phyloP scores from a whole-genome alignment of 2,329 filamentous ascomycete genomes.

The Stachybotrys chlorohalonatus region DNA sequence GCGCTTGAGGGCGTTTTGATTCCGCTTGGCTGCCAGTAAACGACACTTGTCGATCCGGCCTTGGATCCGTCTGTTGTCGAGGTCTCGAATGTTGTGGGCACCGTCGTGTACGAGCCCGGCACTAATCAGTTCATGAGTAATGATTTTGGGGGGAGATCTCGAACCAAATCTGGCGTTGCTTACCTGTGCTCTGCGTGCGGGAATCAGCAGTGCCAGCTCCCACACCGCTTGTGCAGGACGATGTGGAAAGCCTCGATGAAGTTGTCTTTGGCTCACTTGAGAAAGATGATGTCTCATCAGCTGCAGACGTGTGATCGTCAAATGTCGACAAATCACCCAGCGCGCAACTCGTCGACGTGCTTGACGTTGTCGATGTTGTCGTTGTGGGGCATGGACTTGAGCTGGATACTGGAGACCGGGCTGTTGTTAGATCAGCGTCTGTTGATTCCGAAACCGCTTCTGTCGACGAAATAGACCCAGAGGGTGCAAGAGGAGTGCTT shows the following conservation, averaged over 20 bases:
- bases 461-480: neutral
- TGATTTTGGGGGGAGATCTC: too few species aligned
- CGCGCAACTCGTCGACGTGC: neutral
- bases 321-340: neutral
- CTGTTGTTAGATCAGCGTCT: neutral
- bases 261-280: neutral
- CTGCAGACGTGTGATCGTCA: neutral
- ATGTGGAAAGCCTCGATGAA: neutral
- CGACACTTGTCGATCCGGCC: neutral
- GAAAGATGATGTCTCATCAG: neutral
- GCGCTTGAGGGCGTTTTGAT: neutral
- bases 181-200: neutral
- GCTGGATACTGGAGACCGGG: neutral
- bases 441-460: neutral
- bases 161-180: neutral
- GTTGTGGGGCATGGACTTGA: neutral
- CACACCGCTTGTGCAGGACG: neutral
- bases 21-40: neutral
- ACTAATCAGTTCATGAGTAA: neutral
- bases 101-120: neutral
- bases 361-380: neutral
- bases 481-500: neutral
- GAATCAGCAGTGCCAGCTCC: neutral
- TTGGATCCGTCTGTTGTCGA: neutral
- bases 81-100: neutral